These are phyloP conservation scores for Huntiella abstrusa DNA, from an alignment of 2,329 filamentous ascomycete genomes.

Conservation along the genomic window DNA sequence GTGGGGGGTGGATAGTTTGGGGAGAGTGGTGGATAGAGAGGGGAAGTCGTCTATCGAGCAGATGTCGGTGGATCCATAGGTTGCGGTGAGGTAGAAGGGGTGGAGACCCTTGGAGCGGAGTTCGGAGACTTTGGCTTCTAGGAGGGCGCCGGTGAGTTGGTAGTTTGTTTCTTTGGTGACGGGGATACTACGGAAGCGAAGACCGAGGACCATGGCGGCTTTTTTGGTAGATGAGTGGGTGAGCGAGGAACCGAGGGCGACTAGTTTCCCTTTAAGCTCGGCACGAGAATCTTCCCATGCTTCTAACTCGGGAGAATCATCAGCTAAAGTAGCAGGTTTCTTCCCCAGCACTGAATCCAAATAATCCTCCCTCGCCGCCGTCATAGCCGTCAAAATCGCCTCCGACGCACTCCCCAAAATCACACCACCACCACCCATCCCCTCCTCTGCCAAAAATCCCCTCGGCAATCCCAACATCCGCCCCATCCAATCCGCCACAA, in stretches of 20 bases:
- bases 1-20: slow-evolving; percentile 14
- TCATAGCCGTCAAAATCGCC: slow-evolving; percentile 68
- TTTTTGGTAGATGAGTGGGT: slow-evolving; percentile 77
- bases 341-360: slow-evolving; percentile 39
- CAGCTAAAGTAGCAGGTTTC: slow-evolving; percentile 21
- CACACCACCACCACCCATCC: slow-evolving; percentile 68
- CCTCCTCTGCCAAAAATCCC: slow-evolving; percentile 46
- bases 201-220: slow-evolving; percentile 67
- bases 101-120: slow-evolving; percentile 51
- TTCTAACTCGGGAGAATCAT: slow-evolving; percentile 1
- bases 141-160: slow-evolving; percentile 45
- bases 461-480: slow-evolving; percentile 54
- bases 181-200: slow-evolving; percentile 55
- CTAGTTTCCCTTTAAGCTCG: slow-evolving; percentile 38
- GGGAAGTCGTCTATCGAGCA: slow-evolving; percentile 73
- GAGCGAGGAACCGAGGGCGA: slow-evolving; percentile 62
- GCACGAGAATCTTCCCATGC: slow-evolving; percentile 48
- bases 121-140: slow-evolving; percentile 43
- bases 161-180: slow-evolving; percentile 45
- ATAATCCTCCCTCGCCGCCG: slow-evolving; percentile 69
- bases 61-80: slow-evolving; percentile 70
- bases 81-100: slow-evolving; percentile 74
- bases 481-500: slow-evolving; percentile 83
- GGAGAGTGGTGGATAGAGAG: slow-evolving; percentile 37
- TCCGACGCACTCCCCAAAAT: slow-evolving; percentile 86